Evolutionary conservation across 768 basidiomycete genomes (phyloP).

Genomic region (Cystobasidium onofrii): DNA sequence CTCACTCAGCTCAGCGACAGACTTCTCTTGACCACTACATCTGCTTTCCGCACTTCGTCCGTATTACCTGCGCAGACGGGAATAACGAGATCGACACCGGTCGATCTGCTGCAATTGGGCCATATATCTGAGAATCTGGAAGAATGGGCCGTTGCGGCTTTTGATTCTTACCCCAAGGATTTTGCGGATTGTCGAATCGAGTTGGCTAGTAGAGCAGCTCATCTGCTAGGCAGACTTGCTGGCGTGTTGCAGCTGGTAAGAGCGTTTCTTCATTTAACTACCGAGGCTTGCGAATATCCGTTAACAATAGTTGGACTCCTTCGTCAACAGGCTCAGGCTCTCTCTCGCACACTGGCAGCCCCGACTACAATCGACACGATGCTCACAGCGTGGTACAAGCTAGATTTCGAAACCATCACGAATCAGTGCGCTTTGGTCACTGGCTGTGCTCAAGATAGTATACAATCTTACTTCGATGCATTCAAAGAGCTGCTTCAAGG

Average conservation of each 20-base stretch:
- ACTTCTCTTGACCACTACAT: not conserved
- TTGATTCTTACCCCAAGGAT: not conserved
- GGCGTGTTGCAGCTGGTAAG: slow-evolving; percentile 21
- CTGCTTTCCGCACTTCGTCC: not conserved
- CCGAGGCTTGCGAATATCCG: not conserved
- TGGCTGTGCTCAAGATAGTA: not conserved
- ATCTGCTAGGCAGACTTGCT: not conserved
- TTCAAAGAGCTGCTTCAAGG: not conserved
- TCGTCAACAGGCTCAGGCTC: not conserved
- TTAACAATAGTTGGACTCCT: not conserved
- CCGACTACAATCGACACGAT: not conserved
- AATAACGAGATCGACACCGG: not conserved
- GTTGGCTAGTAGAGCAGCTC: slow-evolving; percentile 19
- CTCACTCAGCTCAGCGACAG: not conserved
- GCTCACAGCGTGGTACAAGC: not conserved
- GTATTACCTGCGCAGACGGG: not conserved
- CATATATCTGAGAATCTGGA: slow-evolving; percentile 17
- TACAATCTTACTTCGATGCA: slow-evolving; percentile 6
- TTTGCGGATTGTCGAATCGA: slow-evolving; percentile 27
- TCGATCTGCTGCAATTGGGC: not conserved
- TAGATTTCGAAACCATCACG: slow-evolving; percentile 22
- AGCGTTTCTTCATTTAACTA: no score
- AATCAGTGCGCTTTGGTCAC: slow-evolving; percentile 30
- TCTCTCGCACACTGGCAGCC: not conserved
- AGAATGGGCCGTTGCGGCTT: not conserved